Conservation (phyloP, 176 grass and related monocot genomes). For the Triticum dicoccoides region DNA sequence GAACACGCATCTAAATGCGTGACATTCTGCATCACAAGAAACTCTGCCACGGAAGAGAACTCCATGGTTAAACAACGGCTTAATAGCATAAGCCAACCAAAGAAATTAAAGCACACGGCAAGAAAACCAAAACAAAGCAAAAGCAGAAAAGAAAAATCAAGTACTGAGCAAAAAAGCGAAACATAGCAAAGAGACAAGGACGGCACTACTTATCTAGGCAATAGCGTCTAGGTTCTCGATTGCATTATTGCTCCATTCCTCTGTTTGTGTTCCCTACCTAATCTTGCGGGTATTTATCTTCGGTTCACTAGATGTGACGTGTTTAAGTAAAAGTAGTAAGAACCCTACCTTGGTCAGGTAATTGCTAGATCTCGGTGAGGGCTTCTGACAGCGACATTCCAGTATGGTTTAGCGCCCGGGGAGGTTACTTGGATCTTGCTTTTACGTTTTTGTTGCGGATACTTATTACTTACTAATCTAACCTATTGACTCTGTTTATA, state of each 20-base stretch:
- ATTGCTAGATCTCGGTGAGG: background rate
- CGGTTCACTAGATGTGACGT: background rate
- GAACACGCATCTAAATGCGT: background rate
- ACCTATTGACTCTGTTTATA: conserved; percentile 3
- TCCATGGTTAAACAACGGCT: background rate
- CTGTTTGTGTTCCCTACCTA: background rate
- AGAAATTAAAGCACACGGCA: background rate
- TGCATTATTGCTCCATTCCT: background rate
- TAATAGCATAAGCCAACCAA: background rate
- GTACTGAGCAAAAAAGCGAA: background rate
- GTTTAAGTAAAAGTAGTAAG: background rate
- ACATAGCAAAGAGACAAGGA: background rate
- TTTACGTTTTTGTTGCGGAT: background rate
- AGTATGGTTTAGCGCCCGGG: background rate
- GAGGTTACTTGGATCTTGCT: background rate
- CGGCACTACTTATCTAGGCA: background rate
- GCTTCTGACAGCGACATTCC: background rate
- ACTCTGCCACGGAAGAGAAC: background rate
- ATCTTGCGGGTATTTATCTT: background rate
- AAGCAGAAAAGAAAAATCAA: background rate
- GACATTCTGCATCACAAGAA: background rate
- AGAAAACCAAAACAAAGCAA: background rate
- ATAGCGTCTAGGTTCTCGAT: background rate
- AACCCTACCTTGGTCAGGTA: background rate
- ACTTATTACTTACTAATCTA: background rate